A percentile compares a stretch with the other conserved stretches of the same genome.
Conservation (phyloP, 441 rosid species). For the Jatropha podagrica region DNA sequence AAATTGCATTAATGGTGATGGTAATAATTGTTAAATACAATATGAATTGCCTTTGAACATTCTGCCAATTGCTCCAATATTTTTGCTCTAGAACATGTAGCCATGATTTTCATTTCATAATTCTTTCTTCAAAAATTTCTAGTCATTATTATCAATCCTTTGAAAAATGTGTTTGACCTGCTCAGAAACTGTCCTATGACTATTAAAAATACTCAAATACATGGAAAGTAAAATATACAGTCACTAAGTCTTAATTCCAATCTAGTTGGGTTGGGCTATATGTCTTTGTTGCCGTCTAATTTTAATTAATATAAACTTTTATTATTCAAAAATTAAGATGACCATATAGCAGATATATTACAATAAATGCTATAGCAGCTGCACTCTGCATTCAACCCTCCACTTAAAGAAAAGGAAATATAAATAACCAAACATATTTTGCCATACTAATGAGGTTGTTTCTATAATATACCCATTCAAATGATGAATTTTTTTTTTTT, state of each 20-base stretch:
- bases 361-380: background rate
- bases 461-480: background rate
- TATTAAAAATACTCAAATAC: no score
- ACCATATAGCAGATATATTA: background rate
- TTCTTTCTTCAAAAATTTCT: background rate
- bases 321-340: background rate
- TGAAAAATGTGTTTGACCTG: no score
- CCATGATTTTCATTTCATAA: background rate
- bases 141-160: no score
- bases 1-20: background rate
- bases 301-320: no score
- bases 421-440: background rate
- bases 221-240: no score
- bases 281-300: no score
- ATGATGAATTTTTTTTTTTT: background rate
- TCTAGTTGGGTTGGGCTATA: no score
- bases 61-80: background rate
- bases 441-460: background rate
- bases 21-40: background rate
- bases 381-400: background rate
- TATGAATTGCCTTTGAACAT: background rate
- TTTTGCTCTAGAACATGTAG: background rate
- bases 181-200: no score
- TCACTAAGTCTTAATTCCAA: no score
- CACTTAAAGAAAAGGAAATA: background rate